These are phyloP conservation scores for Aurantiochytrium sp. DNA, from an alignment of 108 stramenopile species.

Conservation along the genomic window DNA sequence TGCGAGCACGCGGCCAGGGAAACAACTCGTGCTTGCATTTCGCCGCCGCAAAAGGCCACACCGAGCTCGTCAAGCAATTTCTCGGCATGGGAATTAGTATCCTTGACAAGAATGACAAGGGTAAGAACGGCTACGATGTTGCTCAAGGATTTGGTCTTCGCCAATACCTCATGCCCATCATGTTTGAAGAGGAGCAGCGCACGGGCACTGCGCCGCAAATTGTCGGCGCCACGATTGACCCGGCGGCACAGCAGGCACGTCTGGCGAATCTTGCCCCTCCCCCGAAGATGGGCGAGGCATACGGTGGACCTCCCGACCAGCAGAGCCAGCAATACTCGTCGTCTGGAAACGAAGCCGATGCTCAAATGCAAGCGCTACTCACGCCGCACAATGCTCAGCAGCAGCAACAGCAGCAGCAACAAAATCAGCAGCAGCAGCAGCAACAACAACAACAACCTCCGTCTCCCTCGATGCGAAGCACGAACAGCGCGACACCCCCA, in stretches of 20 bases:
- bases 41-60: not conserved
- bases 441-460: not conserved
- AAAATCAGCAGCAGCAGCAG: not conserved
- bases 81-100: not conserved
- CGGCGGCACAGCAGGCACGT: not conserved
- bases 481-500: too few relatives aligned
- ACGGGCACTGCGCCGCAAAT: not conserved
- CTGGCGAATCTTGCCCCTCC: not conserved
- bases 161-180: slow-evolving; percentile 10
- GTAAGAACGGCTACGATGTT: not conserved
- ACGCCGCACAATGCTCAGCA: not conserved
- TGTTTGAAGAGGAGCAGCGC: slow-evolving; percentile 12
- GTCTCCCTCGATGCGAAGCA: not conserved
- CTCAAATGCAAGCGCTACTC: not conserved
- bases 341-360: not conserved
- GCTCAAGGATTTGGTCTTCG: not conserved
- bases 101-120: slow-evolving; percentile 10
- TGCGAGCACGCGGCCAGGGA: not conserved
- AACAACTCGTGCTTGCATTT: not conserved
- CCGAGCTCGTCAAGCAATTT: not conserved
- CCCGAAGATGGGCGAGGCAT: not conserved
- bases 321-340: too few relatives aligned
- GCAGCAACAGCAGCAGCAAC: not conserved
- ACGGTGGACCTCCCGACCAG: not conserved
- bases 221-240: not conserved